These are phyloP conservation scores for Penstemon barbatus DNA, from an alignment of 257 asterid genomes.

Conservation along the genomic window DNA sequence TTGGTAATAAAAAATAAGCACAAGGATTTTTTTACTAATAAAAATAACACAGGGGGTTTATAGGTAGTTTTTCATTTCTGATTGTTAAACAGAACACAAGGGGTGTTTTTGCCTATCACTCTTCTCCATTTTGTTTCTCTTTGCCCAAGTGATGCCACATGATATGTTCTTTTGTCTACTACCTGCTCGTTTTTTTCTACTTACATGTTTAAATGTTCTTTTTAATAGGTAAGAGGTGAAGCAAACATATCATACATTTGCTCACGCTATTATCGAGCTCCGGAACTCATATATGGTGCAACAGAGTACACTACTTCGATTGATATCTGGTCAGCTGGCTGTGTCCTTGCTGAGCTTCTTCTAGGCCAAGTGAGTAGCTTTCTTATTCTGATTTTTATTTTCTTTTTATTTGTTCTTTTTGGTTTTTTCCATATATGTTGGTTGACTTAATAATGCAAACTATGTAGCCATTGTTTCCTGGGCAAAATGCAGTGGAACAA, in stretches of 20 bases:
- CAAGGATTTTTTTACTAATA: too few species aligned
- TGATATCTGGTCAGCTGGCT: conserved; percentile 99
- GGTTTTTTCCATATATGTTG: neutral
- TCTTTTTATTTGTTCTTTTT: neutral
- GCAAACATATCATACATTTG: conserved; percentile 95
- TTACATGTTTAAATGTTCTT: neutral
- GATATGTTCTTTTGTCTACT: neutral
- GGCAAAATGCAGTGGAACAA: conserved; percentile 95
- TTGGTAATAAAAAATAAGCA: too few species aligned
- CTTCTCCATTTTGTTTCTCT: too few species aligned
- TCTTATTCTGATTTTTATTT: neutral
- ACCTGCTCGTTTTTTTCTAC: neutral
- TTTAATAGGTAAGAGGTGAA: conserved; percentile 74
- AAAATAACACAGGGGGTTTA: too few species aligned
- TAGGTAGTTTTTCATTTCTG: too few species aligned
- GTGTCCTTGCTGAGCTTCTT: conserved; percentile 95
- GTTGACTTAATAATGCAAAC: neutral
- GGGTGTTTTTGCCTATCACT: too few species aligned
- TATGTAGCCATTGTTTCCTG: conserved; percentile 87
- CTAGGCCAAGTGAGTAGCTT: conserved; percentile 70
- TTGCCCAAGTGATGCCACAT: neutral
- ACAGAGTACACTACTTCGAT: conserved; percentile 88
- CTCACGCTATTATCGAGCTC: conserved; percentile 95
- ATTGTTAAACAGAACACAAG: too few species aligned
- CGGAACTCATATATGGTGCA: conserved; percentile 98